phyloP scores from a whole-genome alignment of 2,329 filamentous ascomycete genomes.

The Phialophora tarda region DNA sequence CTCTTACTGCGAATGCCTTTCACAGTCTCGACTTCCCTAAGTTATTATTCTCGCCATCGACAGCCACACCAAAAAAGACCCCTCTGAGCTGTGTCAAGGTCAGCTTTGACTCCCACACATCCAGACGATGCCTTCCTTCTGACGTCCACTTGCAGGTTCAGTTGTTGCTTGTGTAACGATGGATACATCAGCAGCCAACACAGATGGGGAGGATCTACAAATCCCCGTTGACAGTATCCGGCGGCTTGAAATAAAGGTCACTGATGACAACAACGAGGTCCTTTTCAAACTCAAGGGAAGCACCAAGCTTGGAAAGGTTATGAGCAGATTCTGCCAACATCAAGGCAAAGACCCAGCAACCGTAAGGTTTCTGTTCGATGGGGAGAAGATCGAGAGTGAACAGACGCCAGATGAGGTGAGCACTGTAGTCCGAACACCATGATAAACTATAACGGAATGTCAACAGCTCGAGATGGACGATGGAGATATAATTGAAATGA shows the following conservation, averaged over 20 bases:
- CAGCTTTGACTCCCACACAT: background rate
- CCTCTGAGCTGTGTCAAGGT: background rate
- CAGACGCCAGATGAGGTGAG: constrained; percentile 92
- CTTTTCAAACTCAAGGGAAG: constrained; percentile 99
- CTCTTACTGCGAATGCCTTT: background rate
- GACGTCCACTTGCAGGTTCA: background rate
- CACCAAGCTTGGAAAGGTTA: constrained; percentile 94
- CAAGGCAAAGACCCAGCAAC: constrained; percentile 85
- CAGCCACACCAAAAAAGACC: background rate
- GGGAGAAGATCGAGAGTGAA: constrained; percentile 83
- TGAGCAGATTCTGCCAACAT: constrained; percentile 96
- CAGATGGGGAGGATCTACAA: background rate
- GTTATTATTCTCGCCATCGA: background rate
- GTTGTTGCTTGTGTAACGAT: background rate
- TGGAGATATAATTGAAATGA: constrained; percentile 93
- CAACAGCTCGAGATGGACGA: constrained; percentile 91
- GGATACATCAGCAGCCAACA: background rate
- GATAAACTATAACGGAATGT: constrained; percentile 27
- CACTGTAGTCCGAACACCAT: constrained; percentile 39
- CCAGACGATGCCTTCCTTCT: background rate
- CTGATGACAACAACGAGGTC: constrained; percentile 98
- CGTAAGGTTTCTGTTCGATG: constrained; percentile 94
- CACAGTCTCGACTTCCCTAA: background rate
- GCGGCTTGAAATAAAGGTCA: constrained; percentile 93
- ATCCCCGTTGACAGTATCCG: background rate